These are phyloP conservation scores for Xylaria longipes DNA, from an alignment of 495 filamentous ascomycete genomes.

Conservation along the genomic window DNA sequence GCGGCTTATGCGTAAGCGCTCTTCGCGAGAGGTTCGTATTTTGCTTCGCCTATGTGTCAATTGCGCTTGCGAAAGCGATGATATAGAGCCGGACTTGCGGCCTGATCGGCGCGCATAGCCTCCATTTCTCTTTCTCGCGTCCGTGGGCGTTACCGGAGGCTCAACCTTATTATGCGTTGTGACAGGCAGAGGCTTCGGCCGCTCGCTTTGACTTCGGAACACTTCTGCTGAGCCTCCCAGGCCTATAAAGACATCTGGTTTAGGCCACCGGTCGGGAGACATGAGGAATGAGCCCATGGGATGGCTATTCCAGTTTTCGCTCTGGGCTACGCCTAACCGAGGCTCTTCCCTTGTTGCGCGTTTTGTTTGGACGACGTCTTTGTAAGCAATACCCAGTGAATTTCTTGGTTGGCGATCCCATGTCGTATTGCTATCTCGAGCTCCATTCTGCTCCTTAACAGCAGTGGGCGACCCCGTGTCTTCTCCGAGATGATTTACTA, in stretches of 20 bases:
- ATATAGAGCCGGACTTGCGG: constrained; percentile 18
- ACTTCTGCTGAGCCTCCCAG: constrained; percentile 31
- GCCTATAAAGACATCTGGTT: constrained; percentile 26
- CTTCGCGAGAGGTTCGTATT: constrained; percentile 28
- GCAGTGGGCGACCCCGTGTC: constrained; percentile 21
- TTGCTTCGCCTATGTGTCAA: constrained; percentile 28
- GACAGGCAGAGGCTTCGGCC: constrained; percentile 28
- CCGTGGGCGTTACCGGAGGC: constrained; percentile 13
- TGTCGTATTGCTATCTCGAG: constrained; percentile 24
- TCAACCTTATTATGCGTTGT: neutral
- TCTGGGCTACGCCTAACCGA: neutral
- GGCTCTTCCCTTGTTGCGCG: neutral
- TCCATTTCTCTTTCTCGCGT: constrained; percentile 22
- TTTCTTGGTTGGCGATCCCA: constrained; percentile 35
- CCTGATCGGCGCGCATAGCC: constrained; percentile 20
- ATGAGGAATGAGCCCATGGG: constrained; percentile 26
- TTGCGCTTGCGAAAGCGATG: constrained; percentile 24
- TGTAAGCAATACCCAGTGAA: constrained; percentile 45
- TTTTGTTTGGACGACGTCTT: constrained; percentile 34
- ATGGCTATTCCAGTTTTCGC: constrained; percentile 35
- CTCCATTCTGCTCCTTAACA: constrained; percentile 6
- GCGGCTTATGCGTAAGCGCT: constrained; percentile 22
- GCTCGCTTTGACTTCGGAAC: constrained; percentile 25
- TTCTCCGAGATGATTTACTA: constrained; percentile 4
- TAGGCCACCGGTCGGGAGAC: constrained; percentile 33